phyloP scores from a whole-genome alignment of 2,329 filamentous ascomycete genomes.

The Pseudogymnoascus sp. region DNA sequence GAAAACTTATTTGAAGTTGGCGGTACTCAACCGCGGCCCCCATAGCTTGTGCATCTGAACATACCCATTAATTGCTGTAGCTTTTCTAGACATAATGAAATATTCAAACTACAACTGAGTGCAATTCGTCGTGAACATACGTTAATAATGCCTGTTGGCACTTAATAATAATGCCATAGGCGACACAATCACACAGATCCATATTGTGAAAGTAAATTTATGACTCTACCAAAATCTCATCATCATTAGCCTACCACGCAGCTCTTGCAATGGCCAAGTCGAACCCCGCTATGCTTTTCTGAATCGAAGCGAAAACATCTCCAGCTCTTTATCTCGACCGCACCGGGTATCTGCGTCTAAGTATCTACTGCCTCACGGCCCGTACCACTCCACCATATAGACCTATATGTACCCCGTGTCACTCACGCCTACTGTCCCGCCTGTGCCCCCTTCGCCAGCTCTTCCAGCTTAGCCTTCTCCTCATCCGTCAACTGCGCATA shows the following conservation, averaged over 20 bases:
- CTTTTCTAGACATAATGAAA: background rate
- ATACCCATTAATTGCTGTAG: background rate
- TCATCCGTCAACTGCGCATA: constrained; percentile 31
- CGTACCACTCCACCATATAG: background rate
- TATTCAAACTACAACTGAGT: background rate
- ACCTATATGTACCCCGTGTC: background rate
- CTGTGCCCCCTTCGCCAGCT: constrained; percentile 24
- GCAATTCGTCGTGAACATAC: background rate
- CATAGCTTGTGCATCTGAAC: background rate
- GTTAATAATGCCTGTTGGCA: too few relatives aligned
- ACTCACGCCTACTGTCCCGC: background rate
- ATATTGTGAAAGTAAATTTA: background rate
- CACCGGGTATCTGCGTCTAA: background rate
- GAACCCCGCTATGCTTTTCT: constrained; percentile 4
- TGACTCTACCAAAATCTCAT: background rate
- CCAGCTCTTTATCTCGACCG: background rate
- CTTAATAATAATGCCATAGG: background rate
- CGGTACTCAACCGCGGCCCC: background rate
- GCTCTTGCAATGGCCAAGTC: constrained; percentile 8
- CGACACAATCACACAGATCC: background rate
- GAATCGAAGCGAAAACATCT: constrained; percentile 4
- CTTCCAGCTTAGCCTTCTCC: constrained; percentile 41
- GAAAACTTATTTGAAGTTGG: background rate
- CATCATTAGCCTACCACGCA: background rate
- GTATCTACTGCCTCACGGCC: constrained; percentile 2